These are phyloP conservation scores for Kwoniella shandongensis DNA, from an alignment of 768 basidiomycete species.

Conservation along the genomic window DNA sequence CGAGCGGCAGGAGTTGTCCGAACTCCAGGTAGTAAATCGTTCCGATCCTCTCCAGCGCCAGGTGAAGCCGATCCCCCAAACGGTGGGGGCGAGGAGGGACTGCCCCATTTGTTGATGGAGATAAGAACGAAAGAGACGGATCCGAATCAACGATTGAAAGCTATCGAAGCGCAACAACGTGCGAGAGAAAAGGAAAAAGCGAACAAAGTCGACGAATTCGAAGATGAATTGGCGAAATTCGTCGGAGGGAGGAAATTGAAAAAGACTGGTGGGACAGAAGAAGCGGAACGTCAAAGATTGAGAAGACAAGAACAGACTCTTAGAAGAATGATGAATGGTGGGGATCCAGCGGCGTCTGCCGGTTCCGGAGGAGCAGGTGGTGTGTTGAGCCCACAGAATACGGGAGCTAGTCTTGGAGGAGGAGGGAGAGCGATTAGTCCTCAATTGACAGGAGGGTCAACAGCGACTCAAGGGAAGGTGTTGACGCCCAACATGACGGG, in stretches of 20 bases:
- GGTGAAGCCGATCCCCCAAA: conserved; percentile 64
- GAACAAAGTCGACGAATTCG: conserved; percentile 66
- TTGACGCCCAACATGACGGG: conserved; percentile 29
- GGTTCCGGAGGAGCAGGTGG: neutral
- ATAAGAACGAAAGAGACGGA: conserved; percentile 80
- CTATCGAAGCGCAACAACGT: conserved; percentile 86
- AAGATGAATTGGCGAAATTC: conserved; percentile 79
- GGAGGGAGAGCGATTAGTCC: conserved; percentile 8
- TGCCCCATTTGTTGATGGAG: conserved; percentile 71
- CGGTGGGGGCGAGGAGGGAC: conserved; percentile 64
- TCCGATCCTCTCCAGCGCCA: conserved; percentile 61
- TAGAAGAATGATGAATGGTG: conserved; percentile 74
- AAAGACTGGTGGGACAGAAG: conserved; percentile 94
- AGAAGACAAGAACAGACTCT: conserved; percentile 77
- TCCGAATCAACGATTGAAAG: conserved; percentile 79
- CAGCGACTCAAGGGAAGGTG: too few species aligned
- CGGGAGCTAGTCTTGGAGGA: conserved; percentile 8
- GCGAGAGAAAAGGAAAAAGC: conserved; percentile 73
- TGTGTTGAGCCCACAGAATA: conserved; percentile 27
- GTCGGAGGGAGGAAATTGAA: conserved; percentile 82
- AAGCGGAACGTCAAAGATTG: conserved; percentile 82
- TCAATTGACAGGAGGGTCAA: conserved; percentile 6
- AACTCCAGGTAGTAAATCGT: conserved; percentile 6
- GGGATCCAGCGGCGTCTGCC: neutral
- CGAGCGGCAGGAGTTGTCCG: conserved; percentile 46